Evolutionary conservation across 176 grass and related monocot genomes (phyloP), one percentile per base, ranked within the genome.

Genomic region (Carex kokanica): DNA sequence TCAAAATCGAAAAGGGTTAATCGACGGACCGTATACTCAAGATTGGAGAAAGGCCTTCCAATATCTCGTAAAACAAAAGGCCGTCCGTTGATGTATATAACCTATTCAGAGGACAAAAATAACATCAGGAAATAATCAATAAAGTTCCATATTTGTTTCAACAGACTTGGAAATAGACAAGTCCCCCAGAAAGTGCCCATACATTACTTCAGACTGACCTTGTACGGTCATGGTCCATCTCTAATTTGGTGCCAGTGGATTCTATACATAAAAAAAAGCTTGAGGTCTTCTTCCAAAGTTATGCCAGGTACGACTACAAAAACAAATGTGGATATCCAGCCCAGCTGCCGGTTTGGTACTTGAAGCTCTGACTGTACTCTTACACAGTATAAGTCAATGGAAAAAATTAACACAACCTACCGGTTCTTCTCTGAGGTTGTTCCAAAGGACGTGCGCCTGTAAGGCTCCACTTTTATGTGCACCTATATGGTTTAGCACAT

Each of bases 21-120:
- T 77, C 27, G 81, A 67, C 91, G 79, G 73, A 99, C 96, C 88
- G 91, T 99, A 83, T 99, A 99, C 77, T 99, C 96, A 85, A 99
- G 93, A 84, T 99, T 99, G 62, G 96, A 99, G 83, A 99, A 99
- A 64, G 96, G 96, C 80, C 88, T 99, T 86, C 93, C 96, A 55
- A 95, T 91, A 88, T 99, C 96, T 88, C 96, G 84, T 78, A 99
- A 74, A 83, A 99, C 96, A 84, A 99, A 99, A 51, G 96, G 96
- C 3, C 91, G 93, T 14, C 85, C 82, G 24, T 95, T 95, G 79
- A 99, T 90, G 85, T 99, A 99, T 85, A 99, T 84, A 77, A 99
- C 96, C 96, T 99, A 90, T 67, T 68, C 62, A 88, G 64, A 36
- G 3, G 21, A 62, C 31, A 21, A 57, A 21, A 66, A 29, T 7